Evolutionary conservation across 2,329 filamentous ascomycete species (phyloP).

Genomic region (Cytospora piceae): DNA sequence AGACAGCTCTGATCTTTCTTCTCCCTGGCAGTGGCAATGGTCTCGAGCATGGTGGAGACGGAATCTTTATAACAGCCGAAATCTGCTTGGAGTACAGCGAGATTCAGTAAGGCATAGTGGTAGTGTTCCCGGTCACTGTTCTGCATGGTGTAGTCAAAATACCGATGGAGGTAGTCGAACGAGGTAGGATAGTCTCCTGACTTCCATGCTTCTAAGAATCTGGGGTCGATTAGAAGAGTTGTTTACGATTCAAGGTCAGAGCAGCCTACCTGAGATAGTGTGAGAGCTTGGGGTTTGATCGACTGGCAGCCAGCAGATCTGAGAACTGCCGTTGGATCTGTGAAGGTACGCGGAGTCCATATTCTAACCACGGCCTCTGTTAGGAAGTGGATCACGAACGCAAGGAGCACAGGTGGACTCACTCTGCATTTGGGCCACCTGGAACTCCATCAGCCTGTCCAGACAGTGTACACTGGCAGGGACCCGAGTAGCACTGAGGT

Average conservation of each 20-base stretch:
- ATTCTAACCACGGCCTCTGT: constrained; percentile 50
- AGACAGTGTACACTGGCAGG: constrained; percentile 77
- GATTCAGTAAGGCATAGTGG: constrained; percentile 91
- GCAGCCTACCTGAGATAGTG: constrained; percentile 70
- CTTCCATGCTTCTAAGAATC: constrained; percentile 90
- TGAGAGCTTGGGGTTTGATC: constrained; percentile 70
- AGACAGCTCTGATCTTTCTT: constrained; percentile 90
- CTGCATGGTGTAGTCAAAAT: constrained; percentile 96
- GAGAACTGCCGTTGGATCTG: constrained; percentile 74
- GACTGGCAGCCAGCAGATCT: constrained; percentile 67
- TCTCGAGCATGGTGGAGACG: constrained; percentile 91
- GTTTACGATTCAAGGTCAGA: neutral
- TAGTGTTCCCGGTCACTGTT: constrained; percentile 83
- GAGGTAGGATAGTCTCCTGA: constrained; percentile 88
- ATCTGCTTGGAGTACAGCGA: constrained; percentile 91
- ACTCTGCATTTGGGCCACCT: constrained; percentile 87
- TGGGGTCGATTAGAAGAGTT: constrained; percentile 40
- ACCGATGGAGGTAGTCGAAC: constrained; percentile 89
- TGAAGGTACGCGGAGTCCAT: constrained; percentile 76
- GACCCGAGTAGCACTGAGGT: constrained; percentile 48
- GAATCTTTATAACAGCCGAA: constrained; percentile 92
- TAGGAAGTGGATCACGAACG: neutral
- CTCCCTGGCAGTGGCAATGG: constrained; percentile 90
- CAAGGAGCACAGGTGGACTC: constrained; percentile 35
- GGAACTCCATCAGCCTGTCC: constrained; percentile 81